phyloP scores from a whole-genome alignment of 2,329 filamentous ascomycete genomes.

The Botrytis medusae region DNA sequence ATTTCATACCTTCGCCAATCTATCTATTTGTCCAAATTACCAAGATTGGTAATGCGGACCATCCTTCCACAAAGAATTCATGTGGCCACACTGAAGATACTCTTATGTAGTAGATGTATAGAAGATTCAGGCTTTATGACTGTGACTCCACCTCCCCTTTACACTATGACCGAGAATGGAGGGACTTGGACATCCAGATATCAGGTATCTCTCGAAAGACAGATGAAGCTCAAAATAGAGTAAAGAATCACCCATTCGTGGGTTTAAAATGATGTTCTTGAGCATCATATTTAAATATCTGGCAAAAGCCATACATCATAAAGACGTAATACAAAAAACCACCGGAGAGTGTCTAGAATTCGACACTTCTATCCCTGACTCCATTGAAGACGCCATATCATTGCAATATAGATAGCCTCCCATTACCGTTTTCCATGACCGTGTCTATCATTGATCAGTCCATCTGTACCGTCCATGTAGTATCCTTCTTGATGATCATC shows the following conservation, averaged over 20 bases:
- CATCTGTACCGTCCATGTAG: conserved; percentile 22
- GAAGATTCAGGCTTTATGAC: background rate
- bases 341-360: background rate
- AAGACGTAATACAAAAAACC: background rate
- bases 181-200: background rate
- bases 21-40: background rate
- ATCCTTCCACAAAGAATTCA: background rate
- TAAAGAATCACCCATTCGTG: background rate
- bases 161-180: background rate
- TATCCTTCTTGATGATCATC: conserved; percentile 36
- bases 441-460: conserved; percentile 24
- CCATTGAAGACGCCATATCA: background rate
- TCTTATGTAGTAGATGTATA: background rate
- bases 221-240: background rate
- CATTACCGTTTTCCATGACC: background rate
- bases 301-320: background rate
- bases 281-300: background rate
- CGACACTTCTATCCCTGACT: background rate
- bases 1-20: background rate
- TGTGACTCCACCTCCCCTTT: background rate
- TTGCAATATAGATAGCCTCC: background rate
- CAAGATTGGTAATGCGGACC: background rate
- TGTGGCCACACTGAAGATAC: background rate
- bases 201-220: too few relatives aligned
- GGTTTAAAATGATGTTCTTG: background rate